Conservation (phyloP, 2,329 filamentous ascomycete species). For the Pezicula neosporulosa region DNA sequence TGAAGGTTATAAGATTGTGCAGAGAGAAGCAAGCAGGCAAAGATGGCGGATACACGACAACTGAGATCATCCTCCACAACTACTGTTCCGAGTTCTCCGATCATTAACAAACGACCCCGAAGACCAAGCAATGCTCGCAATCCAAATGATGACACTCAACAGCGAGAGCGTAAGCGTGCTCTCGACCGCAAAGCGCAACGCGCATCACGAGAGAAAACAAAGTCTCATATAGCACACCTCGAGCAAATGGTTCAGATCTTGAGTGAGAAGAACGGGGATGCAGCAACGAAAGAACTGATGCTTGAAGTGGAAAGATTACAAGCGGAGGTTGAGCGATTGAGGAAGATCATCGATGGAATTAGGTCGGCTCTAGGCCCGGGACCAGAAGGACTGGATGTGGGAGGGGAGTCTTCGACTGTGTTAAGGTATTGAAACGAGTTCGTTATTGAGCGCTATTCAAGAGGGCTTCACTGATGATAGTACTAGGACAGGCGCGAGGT, state of each 20-base stretch:
- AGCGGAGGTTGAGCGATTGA: slow-evolving; percentile 11
- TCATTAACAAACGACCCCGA: neutral
- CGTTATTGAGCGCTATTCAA: neutral
- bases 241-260: slow-evolving; percentile 14
- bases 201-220: slow-evolving; percentile 15
- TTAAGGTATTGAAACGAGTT: neutral
- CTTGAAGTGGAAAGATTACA: slow-evolving; percentile 10
- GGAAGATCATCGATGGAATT: slow-evolving; percentile 15
- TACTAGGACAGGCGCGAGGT: neutral
- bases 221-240: slow-evolving; percentile 13
- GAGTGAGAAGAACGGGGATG: slow-evolving; percentile 11
- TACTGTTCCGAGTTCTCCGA: neutral
- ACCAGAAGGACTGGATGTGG: neutral
- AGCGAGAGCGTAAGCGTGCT: slow-evolving; percentile 14
- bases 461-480: neutral
- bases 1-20: too few species aligned
- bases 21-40: neutral
- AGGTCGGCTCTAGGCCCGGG: slow-evolving; percentile 8
- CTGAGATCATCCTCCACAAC: neutral
- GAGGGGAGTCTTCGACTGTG: neutral
- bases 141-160: slow-evolving; percentile 2
- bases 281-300: slow-evolving; percentile 11
- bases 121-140: neutral
- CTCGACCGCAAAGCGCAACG: slow-evolving; percentile 16
- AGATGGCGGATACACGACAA: neutral